Percentiles rank a stretch among this genome's conserved stretches.
These are phyloP conservation scores for Setaria italica DNA, from an alignment of 202 grass and related monocot species.

Conservation along the genomic window DNA sequence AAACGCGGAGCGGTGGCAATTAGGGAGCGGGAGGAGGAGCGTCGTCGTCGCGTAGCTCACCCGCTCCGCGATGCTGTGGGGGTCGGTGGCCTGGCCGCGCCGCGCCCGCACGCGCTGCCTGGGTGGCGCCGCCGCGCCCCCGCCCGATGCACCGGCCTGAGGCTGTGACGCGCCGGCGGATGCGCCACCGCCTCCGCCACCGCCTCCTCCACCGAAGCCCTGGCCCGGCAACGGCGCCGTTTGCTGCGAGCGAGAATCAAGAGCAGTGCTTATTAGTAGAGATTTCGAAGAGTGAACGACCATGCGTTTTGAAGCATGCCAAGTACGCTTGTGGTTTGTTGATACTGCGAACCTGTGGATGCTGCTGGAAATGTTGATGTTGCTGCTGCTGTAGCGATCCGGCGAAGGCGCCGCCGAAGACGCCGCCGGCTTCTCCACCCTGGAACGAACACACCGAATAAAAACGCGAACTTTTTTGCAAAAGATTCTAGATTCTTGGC, in stretches of 20 bases:
- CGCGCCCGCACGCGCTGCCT: constrained; percentile 75
- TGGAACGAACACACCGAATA: constrained; percentile 35
- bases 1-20: constrained; percentile 19
- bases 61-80: constrained; percentile 88
- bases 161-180: not conserved
- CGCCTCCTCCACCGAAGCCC: constrained; percentile 45
- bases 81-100: constrained; percentile 82
- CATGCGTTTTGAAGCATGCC: not conserved
- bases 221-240: constrained; percentile 38
- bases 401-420: constrained; percentile 54
- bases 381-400: constrained; percentile 57
- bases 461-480: constrained; percentile 17
- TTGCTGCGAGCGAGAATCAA: constrained; percentile 43
- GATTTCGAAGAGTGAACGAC: not conserved
- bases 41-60: constrained; percentile 46
- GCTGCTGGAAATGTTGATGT: constrained; percentile 67
- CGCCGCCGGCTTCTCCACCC: constrained; percentile 53
- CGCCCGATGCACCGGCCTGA: constrained; percentile 4
- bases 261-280: not conserved
- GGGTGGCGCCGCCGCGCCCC: constrained; percentile 51
- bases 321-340: not conserved
- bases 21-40: not conserved
- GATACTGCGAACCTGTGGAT: constrained; percentile 55
- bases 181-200: constrained; percentile 3
- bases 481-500: constrained; percentile 37